Conservation (phyloP, 441 rosid species). For the Corymbia citriodora region DNA sequence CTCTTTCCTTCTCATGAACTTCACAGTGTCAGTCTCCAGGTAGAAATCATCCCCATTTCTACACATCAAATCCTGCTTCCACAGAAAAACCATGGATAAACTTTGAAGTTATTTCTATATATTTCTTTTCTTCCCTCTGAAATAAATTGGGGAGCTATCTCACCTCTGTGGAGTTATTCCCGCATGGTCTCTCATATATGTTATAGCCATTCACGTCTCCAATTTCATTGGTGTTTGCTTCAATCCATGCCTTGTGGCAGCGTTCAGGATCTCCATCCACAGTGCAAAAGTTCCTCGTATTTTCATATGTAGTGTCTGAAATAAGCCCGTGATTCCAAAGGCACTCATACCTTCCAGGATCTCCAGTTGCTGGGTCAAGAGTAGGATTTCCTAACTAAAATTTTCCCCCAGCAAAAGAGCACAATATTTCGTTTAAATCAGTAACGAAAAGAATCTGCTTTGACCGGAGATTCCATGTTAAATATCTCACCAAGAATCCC, state of each 20-base stretch:
- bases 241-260: accelerated
- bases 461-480: not conserved
- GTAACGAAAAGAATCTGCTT: not conserved
- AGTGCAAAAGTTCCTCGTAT: not conserved
- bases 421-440: not conserved
- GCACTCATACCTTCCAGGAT: not conserved
- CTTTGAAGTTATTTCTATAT: not conserved
- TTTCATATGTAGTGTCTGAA: not conserved
- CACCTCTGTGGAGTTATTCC: not conserved
- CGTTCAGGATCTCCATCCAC: not conserved
- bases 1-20: not conserved
- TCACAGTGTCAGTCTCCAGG: not conserved
- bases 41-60: not conserved
- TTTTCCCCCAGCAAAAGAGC: not conserved
- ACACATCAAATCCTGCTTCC: not conserved
- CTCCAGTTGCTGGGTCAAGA: accelerated
- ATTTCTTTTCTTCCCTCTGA: not conserved
- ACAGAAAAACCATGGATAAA: not conserved
- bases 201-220: not conserved
- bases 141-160: not conserved
- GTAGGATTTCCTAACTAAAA: not conserved
- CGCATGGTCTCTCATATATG: not conserved
- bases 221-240: not conserved
- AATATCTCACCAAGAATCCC: not conserved
- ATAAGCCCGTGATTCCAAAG: not conserved